These are phyloP conservation scores for Teratosphaeria nubilosa DNA, from an alignment of 2,329 filamentous ascomycete genomes.

Conservation along the genomic window DNA sequence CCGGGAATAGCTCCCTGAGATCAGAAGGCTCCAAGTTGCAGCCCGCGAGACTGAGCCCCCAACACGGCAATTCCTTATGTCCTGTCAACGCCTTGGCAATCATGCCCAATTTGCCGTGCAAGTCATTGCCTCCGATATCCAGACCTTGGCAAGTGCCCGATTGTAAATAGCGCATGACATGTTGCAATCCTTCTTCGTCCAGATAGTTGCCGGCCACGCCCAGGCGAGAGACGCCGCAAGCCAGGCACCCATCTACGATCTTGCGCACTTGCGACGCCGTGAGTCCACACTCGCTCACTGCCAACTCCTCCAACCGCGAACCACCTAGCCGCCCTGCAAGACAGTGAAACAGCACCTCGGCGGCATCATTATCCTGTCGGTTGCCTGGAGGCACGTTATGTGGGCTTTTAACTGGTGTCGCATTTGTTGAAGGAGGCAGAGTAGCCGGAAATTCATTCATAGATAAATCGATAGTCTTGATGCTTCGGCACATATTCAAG, in stretches of 20 bases:
- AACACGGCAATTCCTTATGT: constrained; percentile 45
- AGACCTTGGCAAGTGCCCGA: constrained; percentile 75
- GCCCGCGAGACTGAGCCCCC: constrained; percentile 75
- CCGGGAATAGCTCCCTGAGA: constrained; percentile 65
- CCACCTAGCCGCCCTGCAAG: constrained; percentile 69
- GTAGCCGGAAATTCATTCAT: constrained; percentile 64
- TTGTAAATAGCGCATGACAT: constrained; percentile 66
- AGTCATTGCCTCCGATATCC: constrained; percentile 78
- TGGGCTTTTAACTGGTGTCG: constrained; percentile 13
- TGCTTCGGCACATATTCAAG: constrained; percentile 75
- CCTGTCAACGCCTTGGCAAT: constrained; percentile 43
- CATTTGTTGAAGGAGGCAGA: constrained; percentile 16
- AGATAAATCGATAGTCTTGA: constrained; percentile 79
- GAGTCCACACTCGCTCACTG: constrained; percentile 69
- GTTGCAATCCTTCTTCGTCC: constrained; percentile 60
- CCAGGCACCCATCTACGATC: constrained; percentile 72
- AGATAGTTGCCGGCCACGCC: constrained; percentile 77
- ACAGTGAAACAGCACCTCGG: constrained; percentile 61
- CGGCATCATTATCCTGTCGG: constrained; percentile 39
- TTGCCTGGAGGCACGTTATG: constrained; percentile 18
- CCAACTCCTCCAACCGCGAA: constrained; percentile 66
- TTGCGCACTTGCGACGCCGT: constrained; percentile 59
- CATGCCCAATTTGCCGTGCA: constrained; percentile 36
- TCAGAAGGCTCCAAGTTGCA: constrained; percentile 68
- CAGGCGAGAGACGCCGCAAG: constrained; percentile 66